Evolutionary conservation across 2,329 filamentous ascomycete genomes (phyloP), one percentile per base, ranked within the genome.

Genomic region (Cladophialophora bantiana): DNA sequence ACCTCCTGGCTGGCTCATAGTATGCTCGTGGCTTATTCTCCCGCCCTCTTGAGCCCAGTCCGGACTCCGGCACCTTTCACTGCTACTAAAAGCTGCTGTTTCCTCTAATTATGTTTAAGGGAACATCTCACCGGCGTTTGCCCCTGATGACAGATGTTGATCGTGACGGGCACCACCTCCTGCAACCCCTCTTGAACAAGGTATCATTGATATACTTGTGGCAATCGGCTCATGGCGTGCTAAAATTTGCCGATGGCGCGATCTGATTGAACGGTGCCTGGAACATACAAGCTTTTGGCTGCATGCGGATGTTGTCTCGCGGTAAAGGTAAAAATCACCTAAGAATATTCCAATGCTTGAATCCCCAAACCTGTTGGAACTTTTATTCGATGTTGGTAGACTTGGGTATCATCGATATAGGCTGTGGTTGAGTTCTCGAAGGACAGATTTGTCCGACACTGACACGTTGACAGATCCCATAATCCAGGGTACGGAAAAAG

Each of bases 91-190:
- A 77, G 72, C 64, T 10, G 70, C 70, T 32, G 77, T 52, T 7
- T 72, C 74, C n/a, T 71, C 56, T 26, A 5, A 77, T 70, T 40
- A 78, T 63, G 35, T 72, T 70, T 13, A 73, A 75, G 59, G 77
- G 45, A 10, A 58, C 55, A 40, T 89, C 88, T 68, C 88, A 90
- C 0, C 87, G 86, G 69, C 83, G 84, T 0, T 85, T 84, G 0
- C 82, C 86, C 76, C 89, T 77, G 26, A 26, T 26, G 26, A 3
- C 26, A 3, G 20, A 89, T 77, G 67, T 86, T 81, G 0, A 88
- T 82, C 0, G 84, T 83, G 0, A 89, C 86, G 0, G 87, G 88
- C 38, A 89, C 73, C 54, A 80, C 79, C 26, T 3, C 26, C 26
- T 26, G 26, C 26, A 26, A 3, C 73, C 86, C 84, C 0, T 77